These are phyloP conservation scores for Chenopodium album DNA, from an alignment of 148 eudicot species.

Conservation along the genomic window DNA sequence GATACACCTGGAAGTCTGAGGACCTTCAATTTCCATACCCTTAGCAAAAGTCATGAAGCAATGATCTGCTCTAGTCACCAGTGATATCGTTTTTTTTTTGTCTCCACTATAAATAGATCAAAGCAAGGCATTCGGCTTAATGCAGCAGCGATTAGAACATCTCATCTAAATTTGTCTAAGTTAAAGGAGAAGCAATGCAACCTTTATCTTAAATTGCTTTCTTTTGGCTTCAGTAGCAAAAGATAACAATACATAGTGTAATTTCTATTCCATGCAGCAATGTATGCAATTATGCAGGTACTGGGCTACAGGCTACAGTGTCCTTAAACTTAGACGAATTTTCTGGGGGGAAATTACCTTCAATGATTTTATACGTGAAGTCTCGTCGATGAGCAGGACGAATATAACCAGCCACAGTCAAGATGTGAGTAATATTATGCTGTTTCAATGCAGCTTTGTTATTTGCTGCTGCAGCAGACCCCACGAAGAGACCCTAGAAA, in stretches of 20 bases:
- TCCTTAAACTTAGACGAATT: background rate
- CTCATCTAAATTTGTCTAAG: background rate
- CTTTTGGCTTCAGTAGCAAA: background rate
- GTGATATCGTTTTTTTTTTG: no score
- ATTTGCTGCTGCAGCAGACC: conserved; percentile 78
- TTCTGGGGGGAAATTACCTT: conserved; percentile 37
- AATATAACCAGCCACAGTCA: conserved; percentile 59
- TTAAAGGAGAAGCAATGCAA: background rate
- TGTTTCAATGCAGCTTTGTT: conserved; percentile 62
- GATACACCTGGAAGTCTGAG: background rate
- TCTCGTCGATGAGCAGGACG: conserved; percentile 57
- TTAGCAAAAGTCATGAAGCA: background rate
- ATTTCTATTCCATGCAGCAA: background rate
- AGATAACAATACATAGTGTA: background rate
- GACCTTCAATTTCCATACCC: background rate
- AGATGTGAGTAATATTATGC: conserved; percentile 73
- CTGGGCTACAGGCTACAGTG: background rate
- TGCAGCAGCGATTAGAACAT: background rate
- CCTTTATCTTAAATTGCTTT: background rate
- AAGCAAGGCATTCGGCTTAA: background rate
- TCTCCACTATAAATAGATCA: no score
- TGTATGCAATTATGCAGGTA: background rate
- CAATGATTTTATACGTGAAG: conserved; percentile 60
- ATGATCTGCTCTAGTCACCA: no score
- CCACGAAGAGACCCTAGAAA: conserved; percentile 73